Evolutionary conservation across 768 basidiomycete genomes (phyloP), one percentile per base, ranked within the genome.

Genomic region (Daedaleopsis nitida): DNA sequence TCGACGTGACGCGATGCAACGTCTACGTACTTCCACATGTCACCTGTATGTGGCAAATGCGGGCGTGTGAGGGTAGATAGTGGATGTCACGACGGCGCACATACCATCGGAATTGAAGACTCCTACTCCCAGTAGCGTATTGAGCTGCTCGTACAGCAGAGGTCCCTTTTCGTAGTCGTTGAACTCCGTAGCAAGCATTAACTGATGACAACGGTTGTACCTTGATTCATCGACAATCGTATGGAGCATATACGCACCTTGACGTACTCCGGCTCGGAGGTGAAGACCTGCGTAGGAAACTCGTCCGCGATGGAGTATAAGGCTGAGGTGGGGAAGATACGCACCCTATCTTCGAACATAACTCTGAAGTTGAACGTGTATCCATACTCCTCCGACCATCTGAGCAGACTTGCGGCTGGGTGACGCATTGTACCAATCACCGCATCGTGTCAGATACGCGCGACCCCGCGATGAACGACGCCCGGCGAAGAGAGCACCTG

Each of bases 81-180:
- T n/a, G 27, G 1, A 32, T 32, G 27, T 37, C 16, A 17, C 32
- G 19, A 37, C 7, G 52, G 1, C 19, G 27, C 48, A 27, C 45
- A 32, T 65, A 80, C 85, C 83, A 66, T 85, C 83, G 2, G 82
- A 77, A 61, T 82, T 85, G 72, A 87, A 86, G 0, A 87, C 84
- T 0, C 86, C 86, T 6, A 77, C 77, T 14, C 86, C 86, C 3
- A 86, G 72, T 5, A 86, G 68, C 4, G 75, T 72, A 10, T 66
- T 42, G 49, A 73, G 63, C 16, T 68, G 66, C 27, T 43, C 44
- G 21, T 55, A 43, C 45, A 72, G 67, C 6, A 50, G 49, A 4
- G 61, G 64, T 52, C 78, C 80, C 70, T 81, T 82, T 17, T 68
- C 76, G 63, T 73, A 82, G 3, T 71, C 75, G 23, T 68, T 62